Conservation (phyloP, 1,284 basidiomycete species). For the Sphagnurus paluster region DNA sequence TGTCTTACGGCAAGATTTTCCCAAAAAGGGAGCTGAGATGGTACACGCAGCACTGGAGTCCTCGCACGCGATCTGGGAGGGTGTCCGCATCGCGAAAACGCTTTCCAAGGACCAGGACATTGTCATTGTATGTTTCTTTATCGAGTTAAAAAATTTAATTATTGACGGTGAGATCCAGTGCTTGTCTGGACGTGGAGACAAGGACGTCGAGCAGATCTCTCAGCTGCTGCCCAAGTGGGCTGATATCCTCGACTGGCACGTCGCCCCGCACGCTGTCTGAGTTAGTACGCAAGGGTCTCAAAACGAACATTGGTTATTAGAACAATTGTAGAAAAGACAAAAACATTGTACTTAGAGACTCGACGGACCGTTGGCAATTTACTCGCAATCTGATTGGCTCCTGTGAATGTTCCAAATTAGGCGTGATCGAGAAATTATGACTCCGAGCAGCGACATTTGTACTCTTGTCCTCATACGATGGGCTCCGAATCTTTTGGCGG, state of each 20-base stretch:
- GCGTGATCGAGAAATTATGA: constrained; percentile 15
- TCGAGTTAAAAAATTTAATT: background rate
- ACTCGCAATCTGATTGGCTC: background rate
- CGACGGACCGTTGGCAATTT: background rate
- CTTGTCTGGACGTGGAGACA: constrained; percentile 89
- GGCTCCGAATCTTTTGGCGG: constrained; percentile 39
- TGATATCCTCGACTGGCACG: constrained; percentile 86
- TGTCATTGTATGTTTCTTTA: constrained; percentile 72
- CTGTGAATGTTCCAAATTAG: constrained; percentile 14
- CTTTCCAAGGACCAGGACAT: constrained; percentile 85
- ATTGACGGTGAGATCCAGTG: constrained; percentile 49
- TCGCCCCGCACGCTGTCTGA: constrained; percentile 33
- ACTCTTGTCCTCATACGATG: constrained; percentile 29
- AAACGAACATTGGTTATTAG: no score
- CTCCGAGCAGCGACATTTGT: background rate
- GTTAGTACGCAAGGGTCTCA: no score
- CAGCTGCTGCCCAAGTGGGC: constrained; percentile 88
- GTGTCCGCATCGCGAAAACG: constrained; percentile 82
- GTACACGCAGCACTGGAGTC: constrained; percentile 81
- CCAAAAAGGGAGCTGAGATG: constrained; percentile 7
- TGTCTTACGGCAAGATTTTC: constrained; percentile 9
- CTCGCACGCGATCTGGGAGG: constrained; percentile 94
- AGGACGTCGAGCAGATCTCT: constrained; percentile 92
- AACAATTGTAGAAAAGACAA: no score
- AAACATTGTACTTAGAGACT: background rate